These are phyloP conservation scores for Jatropha curcas DNA, from an alignment of 345 rosid genomes.

Conservation along the genomic window DNA sequence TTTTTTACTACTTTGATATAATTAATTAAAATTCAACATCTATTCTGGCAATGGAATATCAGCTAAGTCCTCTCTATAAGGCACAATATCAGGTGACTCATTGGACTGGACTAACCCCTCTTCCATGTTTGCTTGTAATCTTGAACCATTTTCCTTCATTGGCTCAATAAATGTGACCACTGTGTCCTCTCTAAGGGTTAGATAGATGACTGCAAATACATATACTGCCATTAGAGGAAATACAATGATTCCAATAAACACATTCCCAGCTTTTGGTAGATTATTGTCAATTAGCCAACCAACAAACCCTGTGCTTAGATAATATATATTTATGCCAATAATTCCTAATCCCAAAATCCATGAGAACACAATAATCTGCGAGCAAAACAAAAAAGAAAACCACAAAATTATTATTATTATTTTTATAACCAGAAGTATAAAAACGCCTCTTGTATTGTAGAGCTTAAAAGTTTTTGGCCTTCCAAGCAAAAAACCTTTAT, in stretches of 20 bases:
- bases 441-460: too few species aligned
- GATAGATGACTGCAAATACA: constrained; percentile 42
- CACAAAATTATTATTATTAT: too few species aligned
- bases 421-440: too few species aligned
- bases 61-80: constrained; percentile 54
- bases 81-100: constrained; percentile 14
- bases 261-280: constrained; percentile 41
- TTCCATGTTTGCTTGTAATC: constrained; percentile 26
- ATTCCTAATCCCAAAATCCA: constrained; percentile 58
- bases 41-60: constrained; percentile 42
- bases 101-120: constrained; percentile 12
- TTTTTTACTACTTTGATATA: neutral
- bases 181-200: constrained; percentile 48
- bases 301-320: constrained; percentile 51
- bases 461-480: too few species aligned
- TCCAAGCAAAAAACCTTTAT: too few species aligned
- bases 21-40: neutral
- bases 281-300: constrained; percentile 47
- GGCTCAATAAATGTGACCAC: constrained; percentile 43
- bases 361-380: constrained; percentile 52
- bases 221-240: constrained; percentile 60
- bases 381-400: neutral
- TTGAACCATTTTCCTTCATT: constrained; percentile 13
- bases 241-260: constrained; percentile 48
- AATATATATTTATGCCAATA: constrained; percentile 62